Base-by-base conservation (phyloP, 441 rosid species). In the Adansonia rubrostipa region DNA sequence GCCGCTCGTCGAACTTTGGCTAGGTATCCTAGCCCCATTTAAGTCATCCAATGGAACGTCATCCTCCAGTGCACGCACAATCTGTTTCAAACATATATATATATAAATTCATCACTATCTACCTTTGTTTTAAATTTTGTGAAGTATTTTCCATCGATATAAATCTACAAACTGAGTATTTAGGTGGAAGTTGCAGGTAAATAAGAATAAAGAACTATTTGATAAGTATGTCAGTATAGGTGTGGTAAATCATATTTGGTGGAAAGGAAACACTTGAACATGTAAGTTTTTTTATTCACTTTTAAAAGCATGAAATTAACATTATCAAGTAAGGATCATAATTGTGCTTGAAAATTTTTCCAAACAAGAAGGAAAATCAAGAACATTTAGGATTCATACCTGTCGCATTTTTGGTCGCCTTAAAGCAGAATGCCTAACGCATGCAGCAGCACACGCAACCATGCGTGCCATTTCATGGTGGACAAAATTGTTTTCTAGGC, bases 401-500 rank as follows among this genome's bases (percentile, higher is more conserved):
- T 90, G 98, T 84, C 97, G 89, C 97, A 93, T 92, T 82, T 85
- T 92, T 9, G 99, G 96, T 62, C 99, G 84, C 73, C 88, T 88
- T 73, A 87, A 84, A 8, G 92, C 88, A 24, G 97, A 91, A 65
- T 91, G 97, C 66, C 97, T 83, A 9, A 96, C 54, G 36, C 90
- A 86, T 65, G 93, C 90, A 9, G 84, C 88, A 0, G 99, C 98
- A 71, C 93, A 96, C 0, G 95, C 89, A 19, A 93, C 91, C 95
- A 91, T 85, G 40, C 85, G 87, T 65, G 87, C 89, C 97, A 93
- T 88, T 71, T 96, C 98, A 4, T 78, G 51, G 24, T 80, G 85
- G 63, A 75, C 84, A 76, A 85, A 93, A 54, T 85, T 84, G 58
- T 87, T 85, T 58, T 88, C 92, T 9, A 95, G 79, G 33, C 84